Percentiles rank a stretch among this genome's conserved stretches.
Evolutionary conservation across 2,329 filamentous ascomycete genomes (phyloP).

Genomic region (Aspergillus sp.): DNA sequence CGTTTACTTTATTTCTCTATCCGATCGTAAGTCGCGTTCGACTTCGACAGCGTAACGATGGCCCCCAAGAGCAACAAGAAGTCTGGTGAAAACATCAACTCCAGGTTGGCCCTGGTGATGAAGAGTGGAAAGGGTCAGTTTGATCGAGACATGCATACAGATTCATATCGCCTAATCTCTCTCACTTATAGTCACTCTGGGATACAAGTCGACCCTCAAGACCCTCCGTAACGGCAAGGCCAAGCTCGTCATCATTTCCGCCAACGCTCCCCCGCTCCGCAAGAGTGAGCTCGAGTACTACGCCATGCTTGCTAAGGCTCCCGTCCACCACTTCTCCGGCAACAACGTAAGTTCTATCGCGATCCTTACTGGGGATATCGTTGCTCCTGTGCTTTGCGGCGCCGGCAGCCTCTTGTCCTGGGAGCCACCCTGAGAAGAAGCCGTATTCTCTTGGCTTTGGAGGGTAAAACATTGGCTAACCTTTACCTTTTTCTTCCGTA

Average conservation of each 20-base stretch:
- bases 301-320: slow-evolving; percentile 85
- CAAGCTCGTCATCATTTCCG: slow-evolving; percentile 92
- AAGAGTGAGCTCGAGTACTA: slow-evolving; percentile 97
- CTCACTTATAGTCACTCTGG: slow-evolving; percentile 59
- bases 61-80: slow-evolving; percentile 58
- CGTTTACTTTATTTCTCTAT: slow-evolving; percentile 2
- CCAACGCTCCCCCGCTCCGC: slow-evolving; percentile 94
- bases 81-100: slow-evolving; percentile 72
- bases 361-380: neutral
- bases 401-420: slow-evolving; percentile 81
- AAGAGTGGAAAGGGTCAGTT: slow-evolving; percentile 44
- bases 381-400: slow-evolving; percentile 97
- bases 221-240: slow-evolving; percentile 89
- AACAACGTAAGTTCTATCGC: slow-evolving; percentile 78
- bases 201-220: slow-evolving; percentile 88
- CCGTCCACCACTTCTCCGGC: slow-evolving; percentile 94
- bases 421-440: slow-evolving; percentile 83
- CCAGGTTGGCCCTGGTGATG: slow-evolving; percentile 61
- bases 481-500: slow-evolving; percentile 17
- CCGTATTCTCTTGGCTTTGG: slow-evolving; percentile 39
- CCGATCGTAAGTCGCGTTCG: slow-evolving; percentile 8
- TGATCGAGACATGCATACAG: neutral
- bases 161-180: no score
- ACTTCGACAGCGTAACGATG: slow-evolving; percentile 46
- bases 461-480: slow-evolving; percentile 46